These are phyloP conservation scores for Rhododendron kiyosumense DNA, from an alignment of 148 eudicot genomes.

Conservation along the genomic window DNA sequence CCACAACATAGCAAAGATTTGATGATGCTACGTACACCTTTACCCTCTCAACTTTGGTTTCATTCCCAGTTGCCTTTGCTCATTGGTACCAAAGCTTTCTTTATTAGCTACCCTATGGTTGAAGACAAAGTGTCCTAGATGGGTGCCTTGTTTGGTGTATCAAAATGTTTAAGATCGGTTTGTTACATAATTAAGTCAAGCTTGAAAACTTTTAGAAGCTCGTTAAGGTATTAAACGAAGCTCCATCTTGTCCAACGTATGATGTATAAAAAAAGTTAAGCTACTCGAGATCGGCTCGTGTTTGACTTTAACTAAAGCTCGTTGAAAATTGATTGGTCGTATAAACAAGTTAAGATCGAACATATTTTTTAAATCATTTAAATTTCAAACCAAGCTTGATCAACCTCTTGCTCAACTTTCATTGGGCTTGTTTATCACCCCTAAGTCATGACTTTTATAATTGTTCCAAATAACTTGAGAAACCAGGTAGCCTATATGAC, in stretches of 20 bases:
- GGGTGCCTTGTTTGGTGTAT: not conserved
- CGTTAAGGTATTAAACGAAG: not conserved
- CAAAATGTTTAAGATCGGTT: no score
- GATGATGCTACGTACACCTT: constrained; percentile 13
- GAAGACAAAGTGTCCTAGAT: not conserved
- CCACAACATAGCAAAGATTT: constrained; percentile 9
- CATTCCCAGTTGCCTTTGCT: not conserved
- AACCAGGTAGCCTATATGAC: no score
- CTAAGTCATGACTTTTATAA: no score
- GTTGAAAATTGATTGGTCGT: not conserved
- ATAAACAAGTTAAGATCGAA: not conserved
- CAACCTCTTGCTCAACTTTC: not conserved
- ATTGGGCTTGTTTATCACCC: not conserved
- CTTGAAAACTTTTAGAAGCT: not conserved
- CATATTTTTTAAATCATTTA: no score
- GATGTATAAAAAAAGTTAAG: no score
- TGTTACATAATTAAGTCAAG: not conserved
- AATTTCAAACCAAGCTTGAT: not conserved
- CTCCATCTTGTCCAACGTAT: not conserved
- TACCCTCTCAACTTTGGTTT: not conserved
- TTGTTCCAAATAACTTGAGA: not conserved
- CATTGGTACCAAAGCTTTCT: not conserved
- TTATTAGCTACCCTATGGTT: not conserved
- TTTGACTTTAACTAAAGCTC: not conserved
- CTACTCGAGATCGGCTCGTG: not conserved